Base-by-base conservation (phyloP, 2,329 filamentous ascomycete species). In the Colletotrichum viniferum region DNA sequence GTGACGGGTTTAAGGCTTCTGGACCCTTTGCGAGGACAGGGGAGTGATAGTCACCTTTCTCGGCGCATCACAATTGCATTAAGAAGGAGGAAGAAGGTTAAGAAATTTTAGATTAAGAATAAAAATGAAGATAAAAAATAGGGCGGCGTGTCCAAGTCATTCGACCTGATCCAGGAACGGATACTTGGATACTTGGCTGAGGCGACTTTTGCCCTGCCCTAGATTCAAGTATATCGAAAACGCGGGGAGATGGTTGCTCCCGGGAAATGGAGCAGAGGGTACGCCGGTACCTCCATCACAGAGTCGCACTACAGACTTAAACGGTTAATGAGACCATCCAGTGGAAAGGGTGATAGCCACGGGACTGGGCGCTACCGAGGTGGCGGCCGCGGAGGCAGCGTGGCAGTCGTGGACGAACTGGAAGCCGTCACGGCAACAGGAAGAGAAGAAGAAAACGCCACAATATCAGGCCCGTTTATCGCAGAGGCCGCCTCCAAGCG, bases 341-440 rank as follows among this genome's bases (percentile, higher is more conserved):
- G 26, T 21, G 24, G 24, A 13, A 55, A 62, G 7, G 16, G n/a
- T 36, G 52, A 69, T 62, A 26, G 63, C 21, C 28, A 63, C 32
- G 24, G 63, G n/a, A 36, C 9, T 68, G 34, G 52, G 56, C 48
- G 43, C 56, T 73, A 13, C 63, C 63, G 43, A 48, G 43, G 30
- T 18, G 24, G 52, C 28, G 28, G 28, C 30, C 24, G 26, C 28
- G 55, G 34, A 56, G 56, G 36, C 64, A n/a, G 61, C 68, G 32
- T 34, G 69, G 55, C 13, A 36, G 62, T 64, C 61, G 62, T 75
- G 32, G 69, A 73, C 69, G 34, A 73, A 73, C 73, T 63, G 52
- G 69, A 64, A 73, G 62, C 58, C 26, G 26, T 72, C 38, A 62
- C 30, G 52, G 58, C 69, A 48, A 12, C 43, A 52, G 43, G 43